Evolutionary conservation across 140 eudicot genomes (phyloP), one percentile per base, ranked within the genome.

Genomic region (Cichorium intybus): DNA sequence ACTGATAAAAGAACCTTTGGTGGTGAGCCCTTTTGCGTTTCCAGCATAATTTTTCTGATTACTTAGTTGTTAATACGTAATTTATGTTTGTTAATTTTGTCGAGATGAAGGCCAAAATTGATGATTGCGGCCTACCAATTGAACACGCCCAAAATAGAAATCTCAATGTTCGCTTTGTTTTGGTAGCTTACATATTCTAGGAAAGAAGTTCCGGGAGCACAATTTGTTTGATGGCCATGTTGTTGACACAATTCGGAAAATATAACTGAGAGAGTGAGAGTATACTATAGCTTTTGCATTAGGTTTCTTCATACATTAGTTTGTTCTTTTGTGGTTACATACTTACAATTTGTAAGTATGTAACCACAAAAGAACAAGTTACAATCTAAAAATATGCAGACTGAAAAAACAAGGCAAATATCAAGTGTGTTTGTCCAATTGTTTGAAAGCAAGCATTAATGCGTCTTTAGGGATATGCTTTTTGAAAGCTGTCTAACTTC

Each of bases 321-420:
- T 66, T 66, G 71, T 66, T 52, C 6, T 10, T 52, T 52, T 28
- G 35, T 27, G 41, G 20, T 56, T n/a, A 34, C n/a, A n/a, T n/a
- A n/a, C n/a, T n/a, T n/a, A n/a, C n/a, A n/a, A n/a, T n/a, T n/a
- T n/a, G n/a, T n/a, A n/a, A n/a, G n/a, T n/a, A n/a, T n/a, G n/a
- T n/a, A n/a, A n/a, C n/a, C n/a, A n/a, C n/a, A n/a, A n/a, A n/a
- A n/a, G n/a, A n/a, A n/a, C n/a, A n/a, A n/a, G n/a, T n/a, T n/a
- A n/a, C n/a, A n/a, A n/a, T n/a, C n/a, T n/a, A n/a, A n/a, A n/a
- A n/a, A n/a, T n/a, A n/a, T n/a, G n/a, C n/a, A 3, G 48, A 18
- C 28, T 29, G 39, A 26, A 59, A 59, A n/a, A 4, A 37, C 5
- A 16, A 24, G 26, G 56, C 16, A 45, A 43, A n/a, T 62, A 8